Evolutionary conservation across 2,329 filamentous ascomycete genomes (phyloP), one percentile per base, ranked within the genome.

Genomic region (Myriosclerotinia curreyana): DNA sequence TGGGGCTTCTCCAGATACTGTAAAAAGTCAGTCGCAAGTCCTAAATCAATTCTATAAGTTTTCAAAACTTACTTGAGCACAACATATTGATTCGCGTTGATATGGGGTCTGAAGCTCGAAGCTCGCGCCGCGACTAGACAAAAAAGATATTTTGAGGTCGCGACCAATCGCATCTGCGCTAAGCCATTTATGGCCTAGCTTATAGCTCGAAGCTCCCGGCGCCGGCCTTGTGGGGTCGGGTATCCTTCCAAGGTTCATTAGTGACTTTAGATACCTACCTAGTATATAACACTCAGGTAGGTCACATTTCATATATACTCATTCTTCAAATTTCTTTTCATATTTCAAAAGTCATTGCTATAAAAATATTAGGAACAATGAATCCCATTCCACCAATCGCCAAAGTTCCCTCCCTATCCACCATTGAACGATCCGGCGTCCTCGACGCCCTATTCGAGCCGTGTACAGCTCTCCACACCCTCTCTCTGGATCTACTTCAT

Each of bases 1-100:
- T 69, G 95, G 94, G 80, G 92, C 88, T 84, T 97, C 94, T 79
- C 95, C 95, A 68, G 95, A 99, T 78, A 99, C 94, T 96, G 52
- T 51, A 42, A 40, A 55, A 50, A 46, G 61, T 69, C 52, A 70
- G 67, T 69, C 54, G 76, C 49, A 77, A 66, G 38, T n/a, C 31
- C 28, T 11, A 44, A 46, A 17, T 31, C 12, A 48, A 36, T 25
- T 60, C 34, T 42, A 34, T 25, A 34, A 36, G 25, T 44, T 55
- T 28, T 40, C 49, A 62, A 25, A 36, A 85, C 78, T 83, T 83
- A 86, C 83, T 89, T 76, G 86, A 86, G 69, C 82, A 86, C 67
- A 88, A 81, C 76, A 87, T 90, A 58, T 81, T 83, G 72, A 68
- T 67, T 70, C 56, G 63, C 60, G 66, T 69, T 67, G 66, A 56